Evolutionary conservation across 148 eudicot species (phyloP), one percentile per base, ranked within the genome.

Genomic region (Chenopodium formosanum): DNA sequence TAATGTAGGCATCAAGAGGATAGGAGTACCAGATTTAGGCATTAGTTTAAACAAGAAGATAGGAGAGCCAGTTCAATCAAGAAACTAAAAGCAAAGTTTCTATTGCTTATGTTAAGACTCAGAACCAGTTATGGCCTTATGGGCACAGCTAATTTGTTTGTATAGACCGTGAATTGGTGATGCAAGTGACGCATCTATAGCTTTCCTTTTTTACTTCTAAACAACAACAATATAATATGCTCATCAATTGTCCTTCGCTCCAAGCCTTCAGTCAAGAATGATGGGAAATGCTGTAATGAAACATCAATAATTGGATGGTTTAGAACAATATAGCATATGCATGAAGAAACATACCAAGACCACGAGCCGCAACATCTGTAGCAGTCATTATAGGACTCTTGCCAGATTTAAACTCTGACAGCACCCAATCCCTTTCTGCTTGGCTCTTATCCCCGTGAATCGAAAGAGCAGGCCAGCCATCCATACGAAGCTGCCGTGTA

Each of bases 361-460:
- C 99, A 79, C 99, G 97, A 76, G 98, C 99, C 74, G 98, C 99
- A 88, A 96, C 99, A 84, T 96, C 99, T 19, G 99, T 96, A 23
- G 99, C 99, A 52, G 97, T 92, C 98, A 96, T 94, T 83, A 94
- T 96, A 29, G 98, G 99, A 84, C 97, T 92, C 86, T 94, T 96
- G 85, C 99, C 99, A 69, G 97, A 90, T 87, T 90, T 92, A 71
- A 94, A 96, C 88, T 96, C 98, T 56, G 98, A 94, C 29, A 96
- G 91, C 73, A 96, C 99, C 99, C 99, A 96, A 85, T 96, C 99
- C 75, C 99, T 90, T 89, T 96, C 99, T 23, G 97, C 97, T 85
- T 96, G 98, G 88, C 95, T 92, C 90, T 96, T 94, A 84, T 96
- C 99, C 84, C 99, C 99, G 77, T 96, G 99, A 80, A 96, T 96